A percentile compares a stretch with the other conserved stretches of the same genome.
Conservation (phyloP, 106 monocot species). For the Platanthera zijinensis region DNA sequence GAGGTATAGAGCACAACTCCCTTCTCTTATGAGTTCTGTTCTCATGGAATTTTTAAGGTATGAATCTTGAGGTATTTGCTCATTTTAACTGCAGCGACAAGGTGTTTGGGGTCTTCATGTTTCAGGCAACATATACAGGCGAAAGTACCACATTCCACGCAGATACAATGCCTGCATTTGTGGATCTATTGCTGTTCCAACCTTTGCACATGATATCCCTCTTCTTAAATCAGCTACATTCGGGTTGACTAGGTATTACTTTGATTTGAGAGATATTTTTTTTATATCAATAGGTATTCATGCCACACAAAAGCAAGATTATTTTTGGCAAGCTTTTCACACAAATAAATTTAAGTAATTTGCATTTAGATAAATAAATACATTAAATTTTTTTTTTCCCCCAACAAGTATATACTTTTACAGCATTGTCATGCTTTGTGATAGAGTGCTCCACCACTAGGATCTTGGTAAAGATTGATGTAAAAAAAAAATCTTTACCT, state of each 20-base stretch:
- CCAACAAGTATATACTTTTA: not conserved
- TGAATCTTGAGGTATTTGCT: not conserved
- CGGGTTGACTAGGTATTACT: slow-evolving; percentile 41
- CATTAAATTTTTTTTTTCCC: not conserved
- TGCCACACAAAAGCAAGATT: not conserved
- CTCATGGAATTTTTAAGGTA: not conserved
- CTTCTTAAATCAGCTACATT: slow-evolving; percentile 34
- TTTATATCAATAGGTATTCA: not conserved
- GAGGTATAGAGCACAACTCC: not conserved
- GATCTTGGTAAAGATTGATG: not conserved
- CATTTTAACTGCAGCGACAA: slow-evolving; percentile 35
- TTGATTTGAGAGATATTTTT: not conserved
- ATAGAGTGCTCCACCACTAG: not conserved
- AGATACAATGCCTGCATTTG: slow-evolving; percentile 27
- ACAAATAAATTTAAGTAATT: not conserved
- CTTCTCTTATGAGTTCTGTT: not conserved
- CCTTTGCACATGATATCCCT: slow-evolving; percentile 24
- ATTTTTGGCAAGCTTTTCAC: not conserved
- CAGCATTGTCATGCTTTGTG: not conserved
- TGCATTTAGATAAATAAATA: not conserved
- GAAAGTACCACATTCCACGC: slow-evolving; percentile 3
- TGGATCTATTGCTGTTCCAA: slow-evolving; percentile 34
- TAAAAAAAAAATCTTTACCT: not conserved
- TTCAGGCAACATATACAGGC: slow-evolving; percentile 31
- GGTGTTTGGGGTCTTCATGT: slow-evolving; percentile 32